Percentiles rank a stretch among this genome's conserved stretches.
phyloP scores from a whole-genome alignment of 768 basidiomycete genomes.

The Favolaschia claudopus region DNA sequence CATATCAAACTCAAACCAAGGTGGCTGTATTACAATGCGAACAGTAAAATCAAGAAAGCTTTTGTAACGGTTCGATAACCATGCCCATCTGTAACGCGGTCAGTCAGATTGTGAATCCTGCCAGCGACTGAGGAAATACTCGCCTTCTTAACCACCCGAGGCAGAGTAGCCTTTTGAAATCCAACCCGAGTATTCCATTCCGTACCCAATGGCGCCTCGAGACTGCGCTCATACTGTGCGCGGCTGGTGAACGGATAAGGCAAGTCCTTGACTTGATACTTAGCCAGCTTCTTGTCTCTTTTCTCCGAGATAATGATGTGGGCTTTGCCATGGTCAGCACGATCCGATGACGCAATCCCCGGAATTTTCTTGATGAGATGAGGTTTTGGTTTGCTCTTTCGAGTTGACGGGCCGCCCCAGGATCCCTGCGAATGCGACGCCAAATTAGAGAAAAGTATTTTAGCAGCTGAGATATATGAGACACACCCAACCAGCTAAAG shows the following conservation, averaged over 20 bases:
- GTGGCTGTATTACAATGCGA: background rate
- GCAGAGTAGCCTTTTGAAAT: slow-evolving; percentile 86
- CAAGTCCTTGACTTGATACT: slow-evolving; percentile 89
- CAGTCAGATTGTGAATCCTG: background rate
- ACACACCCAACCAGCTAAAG: slow-evolving; percentile 94
- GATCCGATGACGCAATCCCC: slow-evolving; percentile 79
- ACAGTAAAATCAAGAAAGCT: slow-evolving; percentile 42
- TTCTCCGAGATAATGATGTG: slow-evolving; percentile 97
- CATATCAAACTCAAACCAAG: background rate
- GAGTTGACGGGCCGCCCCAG: slow-evolving; percentile 87
- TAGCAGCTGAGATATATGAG: background rate
- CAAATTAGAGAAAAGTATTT: background rate
- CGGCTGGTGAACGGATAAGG: slow-evolving; percentile 95
- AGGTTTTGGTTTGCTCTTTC: slow-evolving; percentile 61
- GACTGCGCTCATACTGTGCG: slow-evolving; percentile 88
- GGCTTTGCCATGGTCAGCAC: slow-evolving; percentile 84
- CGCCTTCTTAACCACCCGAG: slow-evolving; percentile 89
- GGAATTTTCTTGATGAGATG: slow-evolving; percentile 82
- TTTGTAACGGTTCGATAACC: slow-evolving; percentile 74
- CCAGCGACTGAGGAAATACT: slow-evolving; percentile 23
- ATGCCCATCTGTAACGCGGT: slow-evolving; percentile 61
- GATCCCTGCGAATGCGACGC: no score
- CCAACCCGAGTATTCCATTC: slow-evolving; percentile 94
- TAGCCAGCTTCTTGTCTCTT: slow-evolving; percentile 90
- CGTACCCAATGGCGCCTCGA: slow-evolving; percentile 81